phyloP scores from a whole-genome alignment of 2,329 filamentous ascomycete genomes.

The Lanzia echinophila region DNA sequence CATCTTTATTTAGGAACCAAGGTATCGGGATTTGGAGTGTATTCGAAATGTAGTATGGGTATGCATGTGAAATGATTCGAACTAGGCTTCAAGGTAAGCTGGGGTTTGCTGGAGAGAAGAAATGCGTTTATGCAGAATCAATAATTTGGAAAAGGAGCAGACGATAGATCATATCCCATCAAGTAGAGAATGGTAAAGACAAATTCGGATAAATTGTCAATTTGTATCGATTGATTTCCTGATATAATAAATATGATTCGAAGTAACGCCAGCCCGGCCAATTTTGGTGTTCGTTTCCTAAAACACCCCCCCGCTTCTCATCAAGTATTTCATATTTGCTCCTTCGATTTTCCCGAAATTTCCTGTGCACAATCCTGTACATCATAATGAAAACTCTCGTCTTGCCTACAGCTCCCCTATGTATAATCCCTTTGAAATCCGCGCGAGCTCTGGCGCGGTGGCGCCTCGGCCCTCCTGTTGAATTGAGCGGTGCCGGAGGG shows the following conservation, averaged over 20 bases:
- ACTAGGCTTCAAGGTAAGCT: too few species aligned
- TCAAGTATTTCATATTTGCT: neutral
- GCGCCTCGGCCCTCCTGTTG: neutral
- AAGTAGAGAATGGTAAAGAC: too few species aligned
- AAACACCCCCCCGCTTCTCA: slow-evolving; percentile 4
- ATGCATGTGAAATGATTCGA: too few species aligned
- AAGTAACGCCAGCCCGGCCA: slow-evolving; percentile 7
- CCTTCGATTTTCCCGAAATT: neutral
- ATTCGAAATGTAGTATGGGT: too few species aligned
- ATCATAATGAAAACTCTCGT: neutral
- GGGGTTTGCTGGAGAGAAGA: too few species aligned
- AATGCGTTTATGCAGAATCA: too few species aligned
- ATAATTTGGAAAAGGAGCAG: too few species aligned
- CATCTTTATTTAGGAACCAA: too few species aligned
- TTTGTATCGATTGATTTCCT: neutral
- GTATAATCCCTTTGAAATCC: neutral
- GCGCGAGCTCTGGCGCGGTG: neutral
- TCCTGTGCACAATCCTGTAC: neutral
- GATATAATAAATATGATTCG: slow-evolving; percentile 1
- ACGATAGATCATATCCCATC: too few species aligned
- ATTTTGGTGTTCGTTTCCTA: slow-evolving; percentile 6
- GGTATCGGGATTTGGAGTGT: too few species aligned
- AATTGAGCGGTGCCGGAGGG: neutral
- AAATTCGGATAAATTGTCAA: neutral
- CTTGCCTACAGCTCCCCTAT: neutral